Evolutionary conservation across 108 stramenopile genomes (phyloP).

Genomic region (Licmophora abbreviata): DNA sequence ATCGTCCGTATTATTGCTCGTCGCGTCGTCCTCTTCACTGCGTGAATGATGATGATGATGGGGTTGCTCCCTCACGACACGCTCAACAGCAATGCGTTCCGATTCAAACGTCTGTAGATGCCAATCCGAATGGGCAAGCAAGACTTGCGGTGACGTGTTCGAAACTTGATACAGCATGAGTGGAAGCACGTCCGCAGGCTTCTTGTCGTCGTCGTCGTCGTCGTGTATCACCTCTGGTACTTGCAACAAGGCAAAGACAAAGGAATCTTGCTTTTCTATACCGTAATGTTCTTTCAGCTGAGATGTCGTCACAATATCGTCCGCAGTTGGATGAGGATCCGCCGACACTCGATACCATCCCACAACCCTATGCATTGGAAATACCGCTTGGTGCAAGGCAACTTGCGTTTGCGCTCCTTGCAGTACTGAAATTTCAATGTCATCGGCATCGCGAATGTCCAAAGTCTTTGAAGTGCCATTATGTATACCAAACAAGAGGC

Average conservation of each 20-base stretch:
- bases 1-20: slow-evolving; percentile 4
- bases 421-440: slow-evolving; percentile 27
- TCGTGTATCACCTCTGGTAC: slow-evolving; percentile 5
- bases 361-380: slow-evolving; percentile 62
- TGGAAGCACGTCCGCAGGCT: slow-evolving; percentile 1
- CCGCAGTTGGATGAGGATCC: slow-evolving; percentile 6
- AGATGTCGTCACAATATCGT: slow-evolving; percentile 45
- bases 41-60: slow-evolving; percentile 1
- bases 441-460: slow-evolving; percentile 33
- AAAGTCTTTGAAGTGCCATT: neutral
- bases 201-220: slow-evolving; percentile 4
- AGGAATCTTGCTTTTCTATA: slow-evolving; percentile 4
- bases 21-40: slow-evolving; percentile 4
- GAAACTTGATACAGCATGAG: neutral
- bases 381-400: slow-evolving; percentile 70
- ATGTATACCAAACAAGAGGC: slow-evolving; percentile 48
- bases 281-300: slow-evolving; percentile 32
- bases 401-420: slow-evolving; percentile 43
- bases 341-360: slow-evolving; percentile 73
- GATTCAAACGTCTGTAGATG: slow-evolving; percentile 62
- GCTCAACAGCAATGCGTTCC: slow-evolving; percentile 75
- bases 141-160: slow-evolving; percentile 12
- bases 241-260: slow-evolving; percentile 30
- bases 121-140: slow-evolving; percentile 45
- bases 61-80: slow-evolving; percentile 52